These are phyloP conservation scores for Blastobotrys serpentis DNA, from an alignment of 1,139 yeast genomes.

Conservation along the genomic window DNA sequence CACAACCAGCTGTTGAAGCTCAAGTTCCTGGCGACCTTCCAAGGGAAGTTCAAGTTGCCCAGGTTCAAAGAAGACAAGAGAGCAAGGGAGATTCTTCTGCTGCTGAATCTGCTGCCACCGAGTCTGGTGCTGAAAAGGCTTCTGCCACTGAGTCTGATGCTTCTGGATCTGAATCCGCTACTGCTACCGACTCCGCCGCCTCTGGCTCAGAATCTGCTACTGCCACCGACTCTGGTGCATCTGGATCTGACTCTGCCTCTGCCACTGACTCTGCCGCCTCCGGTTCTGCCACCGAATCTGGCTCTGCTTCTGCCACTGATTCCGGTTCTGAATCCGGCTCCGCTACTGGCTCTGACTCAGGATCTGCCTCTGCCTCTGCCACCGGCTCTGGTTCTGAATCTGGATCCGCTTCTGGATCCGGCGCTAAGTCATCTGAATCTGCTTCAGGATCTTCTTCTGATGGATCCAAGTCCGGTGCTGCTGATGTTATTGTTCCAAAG, in stretches of 20 bases:
- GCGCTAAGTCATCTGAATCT: not conserved
- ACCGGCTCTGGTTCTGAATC: conserved; percentile 1
- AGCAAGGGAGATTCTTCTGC: not conserved
- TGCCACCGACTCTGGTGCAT: not conserved
- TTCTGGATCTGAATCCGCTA: not conserved
- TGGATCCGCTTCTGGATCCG: not conserved
- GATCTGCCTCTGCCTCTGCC: conserved; percentile 3
- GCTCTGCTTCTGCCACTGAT: not conserved
- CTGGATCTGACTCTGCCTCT: not conserved
- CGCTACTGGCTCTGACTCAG: conserved; percentile 3
- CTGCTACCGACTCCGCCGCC: conserved; percentile 1
- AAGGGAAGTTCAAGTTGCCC: not conserved
- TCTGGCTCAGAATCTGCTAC: not conserved
- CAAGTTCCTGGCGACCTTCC: not conserved
- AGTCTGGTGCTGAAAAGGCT: not conserved
- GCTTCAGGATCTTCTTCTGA: not conserved
- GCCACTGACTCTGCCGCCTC: conserved; percentile 5
- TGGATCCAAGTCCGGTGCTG: not conserved
- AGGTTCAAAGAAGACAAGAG: conserved; percentile 5
- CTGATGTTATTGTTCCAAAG: conserved; percentile 1
- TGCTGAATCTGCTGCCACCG: not conserved
- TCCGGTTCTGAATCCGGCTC: not conserved
- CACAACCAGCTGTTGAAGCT: not conserved
- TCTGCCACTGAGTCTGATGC: conserved; percentile 6
- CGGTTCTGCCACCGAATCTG: not conserved